Evolutionary conservation across 495 filamentous ascomycete genomes (phyloP), one percentile per base, ranked within the genome.

Genomic region (Talaromyces wortmannii): DNA sequence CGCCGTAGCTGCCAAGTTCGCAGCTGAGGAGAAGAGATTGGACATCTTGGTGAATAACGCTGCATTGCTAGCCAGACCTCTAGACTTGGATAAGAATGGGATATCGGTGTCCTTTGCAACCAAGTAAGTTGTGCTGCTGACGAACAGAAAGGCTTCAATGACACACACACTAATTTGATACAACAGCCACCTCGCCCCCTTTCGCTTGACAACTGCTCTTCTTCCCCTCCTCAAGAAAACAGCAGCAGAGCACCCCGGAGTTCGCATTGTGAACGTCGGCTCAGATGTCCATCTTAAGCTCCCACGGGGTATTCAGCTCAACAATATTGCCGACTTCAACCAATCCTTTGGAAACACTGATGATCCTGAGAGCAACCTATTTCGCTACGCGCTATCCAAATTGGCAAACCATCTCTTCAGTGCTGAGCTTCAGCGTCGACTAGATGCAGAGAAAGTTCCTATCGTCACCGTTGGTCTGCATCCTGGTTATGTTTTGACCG

Each of bases 341-440:
- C 36, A 40, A 40, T 40, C 36, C 5, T 40, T 40, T 40, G 36
- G 36, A 13, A 10, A 8, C 36, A 40, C 36, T 40, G 36, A 40
- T 40, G 13, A 13, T 40, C 8, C 36, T 10, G 36, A 40, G 36
- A 40, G 36, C 36, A 40, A 40, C 5, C 5, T 40, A 5, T 40
- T 40, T 40, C 59, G 54, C 36, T 64, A 62, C 50, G 57, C 31
- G 11, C 46, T 57, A 31, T 48, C 48, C 18, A 66, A 66, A 49
- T 13, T 56, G 33, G 61, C 61, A 12, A 48, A 62, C 33, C 54
- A 60, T n/a, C 56, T 60, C 23, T 65, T 63, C 56, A 50, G 58
- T 47, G 52, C 53, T 32, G 59, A 62, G 10, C 57, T 64, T 3
- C 62, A 64, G 50, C 53, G 53, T 2, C 56, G 52, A n/a, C 36